phyloP scores from a whole-genome alignment of 2,329 filamentous ascomycete species.

The Aspergillus sp. region DNA sequence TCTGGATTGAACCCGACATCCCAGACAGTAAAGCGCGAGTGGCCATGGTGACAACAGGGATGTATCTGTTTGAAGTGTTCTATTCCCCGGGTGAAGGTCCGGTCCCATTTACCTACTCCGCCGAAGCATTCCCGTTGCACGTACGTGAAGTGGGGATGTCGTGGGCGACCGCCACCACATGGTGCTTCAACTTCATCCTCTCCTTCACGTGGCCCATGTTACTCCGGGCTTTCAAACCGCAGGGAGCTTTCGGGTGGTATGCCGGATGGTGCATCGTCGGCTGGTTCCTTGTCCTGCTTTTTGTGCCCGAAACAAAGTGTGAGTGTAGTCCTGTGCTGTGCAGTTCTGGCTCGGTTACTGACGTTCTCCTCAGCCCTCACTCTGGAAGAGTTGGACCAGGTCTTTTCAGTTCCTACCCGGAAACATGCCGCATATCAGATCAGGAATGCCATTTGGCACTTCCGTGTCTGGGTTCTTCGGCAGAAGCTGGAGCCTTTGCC shows the following conservation, averaged over 20 bases:
- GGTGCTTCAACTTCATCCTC: constrained; percentile 57
- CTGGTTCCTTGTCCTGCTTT: constrained; percentile 52
- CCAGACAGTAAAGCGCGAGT: constrained; percentile 32
- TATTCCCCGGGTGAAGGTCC: constrained; percentile 60
- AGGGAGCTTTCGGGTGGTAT: constrained; percentile 59
- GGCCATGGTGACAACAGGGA: constrained; percentile 43
- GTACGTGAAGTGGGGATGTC: constrained; percentile 64
- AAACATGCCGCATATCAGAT: constrained; percentile 43
- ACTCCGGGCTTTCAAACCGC: constrained; percentile 48
- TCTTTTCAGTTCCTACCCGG: constrained; percentile 53
- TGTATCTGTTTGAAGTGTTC: constrained; percentile 52
- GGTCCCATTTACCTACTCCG: constrained; percentile 65
- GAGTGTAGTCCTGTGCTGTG: constrained; percentile 3
- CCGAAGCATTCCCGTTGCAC: constrained; percentile 63
- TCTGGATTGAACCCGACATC: constrained; percentile 44
- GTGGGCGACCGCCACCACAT: constrained; percentile 54
- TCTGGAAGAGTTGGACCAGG: constrained; percentile 50
- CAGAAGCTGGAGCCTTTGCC: constrained; percentile 19
- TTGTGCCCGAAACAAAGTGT: constrained; percentile 52
- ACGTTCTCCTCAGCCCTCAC: constrained; percentile 33
- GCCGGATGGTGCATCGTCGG: constrained; percentile 56
- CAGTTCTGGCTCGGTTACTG: constrained; percentile 6
- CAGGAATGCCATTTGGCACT: constrained; percentile 40
- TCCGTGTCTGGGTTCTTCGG: constrained; percentile 39
- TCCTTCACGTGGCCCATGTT: constrained; percentile 55